Percentiles rank a stretch among this genome's conserved stretches.
Evolutionary conservation across 2,329 filamentous ascomycete genomes (phyloP).

Genomic region (Fusarium brevicatenulatum): DNA sequence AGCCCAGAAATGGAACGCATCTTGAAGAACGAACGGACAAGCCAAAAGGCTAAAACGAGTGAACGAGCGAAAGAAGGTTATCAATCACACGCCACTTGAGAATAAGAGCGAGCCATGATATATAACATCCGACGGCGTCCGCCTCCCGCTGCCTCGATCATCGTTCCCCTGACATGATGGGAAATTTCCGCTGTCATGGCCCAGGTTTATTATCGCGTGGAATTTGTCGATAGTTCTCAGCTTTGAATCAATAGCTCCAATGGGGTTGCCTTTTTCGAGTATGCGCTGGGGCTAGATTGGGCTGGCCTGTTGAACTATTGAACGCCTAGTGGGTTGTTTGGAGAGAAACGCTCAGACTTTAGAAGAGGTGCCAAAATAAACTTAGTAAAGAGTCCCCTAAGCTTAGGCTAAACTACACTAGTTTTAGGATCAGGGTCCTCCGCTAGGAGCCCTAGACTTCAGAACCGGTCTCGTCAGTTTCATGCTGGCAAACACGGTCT

Average conservation of each 20-base stretch:
- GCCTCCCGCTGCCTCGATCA: constrained; percentile 4
- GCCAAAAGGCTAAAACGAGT: constrained; percentile 4
- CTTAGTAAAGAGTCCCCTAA: accelerated
- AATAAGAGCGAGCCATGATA: neutral
- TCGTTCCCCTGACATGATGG: neutral
- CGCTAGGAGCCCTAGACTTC: too few relatives aligned
- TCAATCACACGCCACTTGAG: neutral
- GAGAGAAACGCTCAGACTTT: neutral
- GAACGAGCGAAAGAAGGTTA: neutral
- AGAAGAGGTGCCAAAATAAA: neutral
- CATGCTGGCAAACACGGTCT: too few relatives aligned
- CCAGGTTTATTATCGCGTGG: neutral
- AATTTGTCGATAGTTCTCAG: constrained; percentile 15
- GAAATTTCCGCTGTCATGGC: constrained; percentile 1
- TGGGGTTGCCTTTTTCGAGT: neutral
- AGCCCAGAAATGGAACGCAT: constrained; percentile 31
- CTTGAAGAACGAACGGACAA: constrained; percentile 13
- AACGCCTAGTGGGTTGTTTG: neutral
- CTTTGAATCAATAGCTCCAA: constrained; percentile 8
- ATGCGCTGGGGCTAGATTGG: neutral
- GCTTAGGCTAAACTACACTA: too few relatives aligned
- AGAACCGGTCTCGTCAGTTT: too few relatives aligned
- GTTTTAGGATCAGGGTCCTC: too few relatives aligned
- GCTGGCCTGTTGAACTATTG: constrained; percentile 10
- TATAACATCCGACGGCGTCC: neutral